These are phyloP conservation scores for Leucogyrophana mollusca DNA, from an alignment of 768 basidiomycete genomes.

Conservation along the genomic window DNA sequence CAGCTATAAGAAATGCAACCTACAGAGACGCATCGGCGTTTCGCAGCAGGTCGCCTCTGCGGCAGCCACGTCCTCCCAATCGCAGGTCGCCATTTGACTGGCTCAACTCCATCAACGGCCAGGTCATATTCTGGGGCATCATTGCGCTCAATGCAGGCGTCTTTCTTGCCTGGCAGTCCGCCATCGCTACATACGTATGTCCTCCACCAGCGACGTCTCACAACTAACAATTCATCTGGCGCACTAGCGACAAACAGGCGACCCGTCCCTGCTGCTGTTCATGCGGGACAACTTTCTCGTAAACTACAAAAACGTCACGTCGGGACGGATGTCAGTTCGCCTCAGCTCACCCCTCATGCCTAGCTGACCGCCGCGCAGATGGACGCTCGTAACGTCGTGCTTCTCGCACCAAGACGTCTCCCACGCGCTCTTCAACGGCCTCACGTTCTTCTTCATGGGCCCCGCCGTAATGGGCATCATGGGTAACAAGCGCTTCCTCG, in stretches of 20 bases:
- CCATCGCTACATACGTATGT: conserved; percentile 30
- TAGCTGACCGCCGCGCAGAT: conserved; percentile 41
- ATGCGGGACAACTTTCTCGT: conserved; percentile 65
- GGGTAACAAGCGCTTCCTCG: conserved; percentile 64
- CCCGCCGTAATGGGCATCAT: conserved; percentile 59
- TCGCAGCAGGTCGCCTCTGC: conserved; percentile 12
- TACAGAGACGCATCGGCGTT: conserved; percentile 16
- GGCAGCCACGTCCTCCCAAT: conserved; percentile 14
- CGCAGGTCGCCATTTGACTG: conserved; percentile 12
- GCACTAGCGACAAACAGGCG: conserved; percentile 40
- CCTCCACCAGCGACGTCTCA: conserved; percentile 13
- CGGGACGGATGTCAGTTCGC: conserved; percentile 62
- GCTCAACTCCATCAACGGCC: conserved; percentile 53
- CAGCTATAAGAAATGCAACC: conserved; percentile 17
- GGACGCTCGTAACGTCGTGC: conserved; percentile 67
- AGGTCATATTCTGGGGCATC: conserved; percentile 59
- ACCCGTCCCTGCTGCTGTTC: conserved; percentile 37
- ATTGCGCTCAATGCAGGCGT: conserved; percentile 62
- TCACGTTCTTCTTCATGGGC: conserved; percentile 78
- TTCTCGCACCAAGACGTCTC: conserved; percentile 66
- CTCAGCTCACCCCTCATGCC: background rate
- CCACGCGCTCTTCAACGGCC: conserved; percentile 75
- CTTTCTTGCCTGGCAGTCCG: conserved; percentile 56
- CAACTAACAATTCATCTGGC: conserved; percentile 2
- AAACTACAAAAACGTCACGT: conserved; percentile 56